These are phyloP conservation scores for Stemphylium lycopersici DNA, from an alignment of 2,329 filamentous ascomycete genomes.

Conservation along the genomic window DNA sequence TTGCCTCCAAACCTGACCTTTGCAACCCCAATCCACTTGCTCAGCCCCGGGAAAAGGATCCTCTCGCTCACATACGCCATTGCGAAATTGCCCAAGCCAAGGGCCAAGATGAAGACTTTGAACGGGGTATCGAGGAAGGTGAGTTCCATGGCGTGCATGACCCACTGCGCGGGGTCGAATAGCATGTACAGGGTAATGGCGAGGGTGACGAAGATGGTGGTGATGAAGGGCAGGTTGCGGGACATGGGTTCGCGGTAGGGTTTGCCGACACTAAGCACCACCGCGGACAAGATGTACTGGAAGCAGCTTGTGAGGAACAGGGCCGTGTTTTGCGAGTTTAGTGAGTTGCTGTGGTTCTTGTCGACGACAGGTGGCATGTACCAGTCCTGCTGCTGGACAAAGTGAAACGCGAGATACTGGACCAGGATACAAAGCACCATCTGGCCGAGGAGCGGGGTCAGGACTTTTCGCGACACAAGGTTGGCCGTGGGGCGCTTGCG, in stretches of 20 bases:
- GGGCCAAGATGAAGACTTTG: slow-evolving; percentile 70
- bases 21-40: slow-evolving; percentile 68
- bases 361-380: slow-evolving; percentile 79
- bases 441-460: slow-evolving; percentile 87
- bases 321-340: slow-evolving; percentile 92
- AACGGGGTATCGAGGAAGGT: slow-evolving; percentile 77
- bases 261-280: slow-evolving; percentile 88
- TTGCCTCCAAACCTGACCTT: slow-evolving; percentile 62
- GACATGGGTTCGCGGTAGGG: slow-evolving; percentile 84
- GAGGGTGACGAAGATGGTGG: slow-evolving; percentile 73
- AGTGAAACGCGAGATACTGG: slow-evolving; percentile 75
- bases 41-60: slow-evolving; percentile 71
- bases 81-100: slow-evolving; percentile 73
- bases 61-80: slow-evolving; percentile 75
- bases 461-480: slow-evolving; percentile 88
- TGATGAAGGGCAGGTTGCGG: slow-evolving; percentile 84
- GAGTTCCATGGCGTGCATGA: slow-evolving; percentile 81
- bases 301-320: slow-evolving; percentile 91
- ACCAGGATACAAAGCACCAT: slow-evolving; percentile 80
- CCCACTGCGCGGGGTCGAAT: slow-evolving; percentile 71
- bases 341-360: slow-evolving; percentile 79
- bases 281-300: slow-evolving; percentile 89
- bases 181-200: slow-evolving; percentile 80
- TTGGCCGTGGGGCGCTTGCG: slow-evolving; percentile 89
- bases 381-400: slow-evolving; percentile 81